A percentile compares a stretch with the other conserved stretches of the same genome.
Evolutionary conservation across 768 basidiomycete genomes (phyloP).

Genomic region (Amanita brunnescens): DNA sequence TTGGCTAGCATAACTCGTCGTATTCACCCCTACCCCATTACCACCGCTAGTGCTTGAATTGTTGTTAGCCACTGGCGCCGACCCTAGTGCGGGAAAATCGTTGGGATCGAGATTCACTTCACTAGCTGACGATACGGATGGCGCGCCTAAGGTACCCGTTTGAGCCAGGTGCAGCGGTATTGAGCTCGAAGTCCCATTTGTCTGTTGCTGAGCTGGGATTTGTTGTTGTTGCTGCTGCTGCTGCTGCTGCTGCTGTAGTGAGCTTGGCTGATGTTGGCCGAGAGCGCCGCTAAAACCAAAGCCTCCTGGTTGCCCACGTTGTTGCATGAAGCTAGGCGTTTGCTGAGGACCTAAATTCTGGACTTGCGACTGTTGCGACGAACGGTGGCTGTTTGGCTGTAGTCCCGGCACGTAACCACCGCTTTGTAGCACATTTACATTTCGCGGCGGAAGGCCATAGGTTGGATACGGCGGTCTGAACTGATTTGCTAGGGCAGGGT

Average conservation of each 20-base stretch:
- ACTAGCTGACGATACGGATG: conserved; percentile 55
- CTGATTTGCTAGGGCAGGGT: conserved; percentile 51
- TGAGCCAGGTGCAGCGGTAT: conserved; percentile 50
- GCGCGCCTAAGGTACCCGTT: conserved; percentile 43
- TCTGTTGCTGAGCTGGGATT: conserved; percentile 39
- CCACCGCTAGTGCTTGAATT: conserved; percentile 31
- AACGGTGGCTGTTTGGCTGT: conserved; percentile 52
- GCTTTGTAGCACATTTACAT: conserved; percentile 38
- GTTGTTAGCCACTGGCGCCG: conserved; percentile 38
- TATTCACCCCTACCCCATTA: conserved; percentile 23
- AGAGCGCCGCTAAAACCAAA: conserved; percentile 59
- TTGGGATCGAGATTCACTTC: conserved; percentile 80
- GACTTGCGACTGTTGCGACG: conserved; percentile 42
- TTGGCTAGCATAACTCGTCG: conserved; percentile 78
- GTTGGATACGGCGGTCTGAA: conserved; percentile 49
- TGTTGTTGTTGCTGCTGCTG: conserved; percentile 27
- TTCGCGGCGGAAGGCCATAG: conserved; percentile 57
- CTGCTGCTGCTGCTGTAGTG: conserved; percentile 30
- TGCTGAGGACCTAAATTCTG: conserved; percentile 50
- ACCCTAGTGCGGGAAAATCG: conserved; percentile 83
- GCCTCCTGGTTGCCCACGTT: conserved; percentile 48
- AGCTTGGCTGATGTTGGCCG: conserved; percentile 38
- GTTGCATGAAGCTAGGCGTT: conserved; percentile 53
- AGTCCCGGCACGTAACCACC: conserved; percentile 48
- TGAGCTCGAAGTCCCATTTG: conserved; percentile 42